These are phyloP conservation scores for Agastache rugosa DNA, from an alignment of 257 asterid genomes.

Conservation along the genomic window DNA sequence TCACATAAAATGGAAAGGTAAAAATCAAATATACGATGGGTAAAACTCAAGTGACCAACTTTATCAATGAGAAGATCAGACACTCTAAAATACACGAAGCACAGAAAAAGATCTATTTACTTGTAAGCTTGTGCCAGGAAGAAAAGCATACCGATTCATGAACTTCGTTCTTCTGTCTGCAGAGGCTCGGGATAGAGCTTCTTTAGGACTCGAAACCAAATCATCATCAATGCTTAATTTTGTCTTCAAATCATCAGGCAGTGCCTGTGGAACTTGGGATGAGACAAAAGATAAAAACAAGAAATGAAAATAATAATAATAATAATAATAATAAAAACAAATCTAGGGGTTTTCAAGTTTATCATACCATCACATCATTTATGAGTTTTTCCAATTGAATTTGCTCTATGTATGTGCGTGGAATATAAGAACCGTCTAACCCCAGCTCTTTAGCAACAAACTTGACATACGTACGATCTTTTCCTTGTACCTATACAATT, in stretches of 20 bases:
- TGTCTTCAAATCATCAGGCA: constrained; percentile 93
- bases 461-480: constrained; percentile 80
- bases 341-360: constrained; percentile 21
- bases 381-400: constrained; percentile 96
- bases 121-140: constrained; percentile 23
- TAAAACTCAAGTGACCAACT: constrained; percentile 13
- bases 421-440: constrained; percentile 86
- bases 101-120: constrained; percentile 31
- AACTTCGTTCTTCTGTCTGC: constrained; percentile 89
- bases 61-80: constrained; percentile 14
- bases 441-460: constrained; percentile 79
- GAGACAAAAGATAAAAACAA: constrained; percentile 34
- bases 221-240: constrained; percentile 96
- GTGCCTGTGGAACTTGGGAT: constrained; percentile 56
- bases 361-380: constrained; percentile 88
- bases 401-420: constrained; percentile 96
- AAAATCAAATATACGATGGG: constrained; percentile 9
- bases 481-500: constrained; percentile 84
- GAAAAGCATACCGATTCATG: constrained; percentile 68
- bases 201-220: constrained; percentile 88
- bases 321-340: constrained; percentile 21
- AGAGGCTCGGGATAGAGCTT: constrained; percentile 95
- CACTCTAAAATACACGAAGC: constrained; percentile 29
- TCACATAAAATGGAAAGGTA: constrained; percentile 19
- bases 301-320: neutral